Percentiles rank a stretch among this genome's conserved stretches.
phyloP scores from a whole-genome alignment of 1,284 basidiomycete genomes.

The Apiotrichum domesticum region DNA sequence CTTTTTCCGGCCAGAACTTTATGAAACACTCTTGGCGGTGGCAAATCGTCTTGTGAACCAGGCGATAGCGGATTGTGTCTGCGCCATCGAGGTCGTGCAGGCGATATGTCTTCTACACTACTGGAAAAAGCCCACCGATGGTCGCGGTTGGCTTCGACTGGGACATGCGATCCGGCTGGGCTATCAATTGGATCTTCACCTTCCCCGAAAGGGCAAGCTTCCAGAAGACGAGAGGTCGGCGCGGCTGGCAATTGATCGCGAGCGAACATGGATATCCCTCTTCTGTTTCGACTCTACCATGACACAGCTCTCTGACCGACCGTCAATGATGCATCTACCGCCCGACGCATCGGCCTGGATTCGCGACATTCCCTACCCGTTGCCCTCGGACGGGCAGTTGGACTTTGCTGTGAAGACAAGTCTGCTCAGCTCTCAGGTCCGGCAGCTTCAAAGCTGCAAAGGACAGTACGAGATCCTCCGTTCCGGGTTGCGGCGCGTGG shows the following conservation, averaged over 20 bases:
- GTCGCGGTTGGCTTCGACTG: slow-evolving; percentile 20
- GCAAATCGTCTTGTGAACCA: slow-evolving; percentile 14
- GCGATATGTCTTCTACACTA: slow-evolving; percentile 22
- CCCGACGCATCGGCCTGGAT: slow-evolving; percentile 16
- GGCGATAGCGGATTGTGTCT: slow-evolving; percentile 14
- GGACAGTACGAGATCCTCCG: slow-evolving; percentile 18
- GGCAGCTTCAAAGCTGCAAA: slow-evolving; percentile 17
- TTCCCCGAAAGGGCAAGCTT: slow-evolving; percentile 15
- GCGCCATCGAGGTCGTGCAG: slow-evolving; percentile 19
- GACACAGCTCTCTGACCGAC: slow-evolving; percentile 19
- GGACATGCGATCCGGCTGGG: slow-evolving; percentile 30
- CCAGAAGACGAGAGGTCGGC: slow-evolving; percentile 22
- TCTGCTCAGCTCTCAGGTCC: slow-evolving; percentile 12
- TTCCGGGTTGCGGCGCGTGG: slow-evolving; percentile 15
- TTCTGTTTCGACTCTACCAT: slow-evolving; percentile 21
- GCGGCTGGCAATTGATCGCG: slow-evolving; percentile 19
- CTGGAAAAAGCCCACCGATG: slow-evolving; percentile 20
- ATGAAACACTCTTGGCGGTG: slow-evolving; percentile 9
- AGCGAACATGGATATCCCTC: slow-evolving; percentile 24
- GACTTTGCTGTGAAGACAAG: slow-evolving; percentile 23
- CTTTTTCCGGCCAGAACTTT: slow-evolving; percentile 22
- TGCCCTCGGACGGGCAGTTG: slow-evolving; percentile 20
- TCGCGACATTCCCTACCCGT: slow-evolving; percentile 12
- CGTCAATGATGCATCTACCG: slow-evolving; percentile 19
- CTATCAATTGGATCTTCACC: slow-evolving; percentile 26